Evolutionary conservation across 2,329 filamentous ascomycete species (phyloP).

Genomic region (Venturia asperata): DNA sequence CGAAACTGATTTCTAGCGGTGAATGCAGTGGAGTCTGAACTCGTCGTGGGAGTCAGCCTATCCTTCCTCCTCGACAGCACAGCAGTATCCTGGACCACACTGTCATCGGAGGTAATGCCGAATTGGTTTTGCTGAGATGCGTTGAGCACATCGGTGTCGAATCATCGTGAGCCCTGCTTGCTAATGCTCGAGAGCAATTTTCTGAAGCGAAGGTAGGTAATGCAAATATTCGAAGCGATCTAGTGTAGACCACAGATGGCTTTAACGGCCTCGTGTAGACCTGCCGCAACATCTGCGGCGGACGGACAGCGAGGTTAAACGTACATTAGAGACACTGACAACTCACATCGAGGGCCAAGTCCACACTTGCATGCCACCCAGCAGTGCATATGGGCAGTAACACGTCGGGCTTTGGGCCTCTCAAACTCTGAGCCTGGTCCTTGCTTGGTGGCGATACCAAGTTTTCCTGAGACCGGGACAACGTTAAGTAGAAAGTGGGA

Average conservation of each 20-base stretch:
- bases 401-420: conserved; percentile 3
- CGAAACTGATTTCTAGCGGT: background rate
- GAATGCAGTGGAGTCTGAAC: background rate
- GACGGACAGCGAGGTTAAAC: background rate
- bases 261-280: background rate
- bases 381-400: conserved; percentile 8
- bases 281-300: background rate
- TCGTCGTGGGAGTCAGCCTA: background rate
- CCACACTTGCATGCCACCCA: background rate
- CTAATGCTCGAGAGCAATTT: background rate
- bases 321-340: background rate
- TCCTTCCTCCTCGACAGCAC: background rate
- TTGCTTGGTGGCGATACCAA: conserved; percentile 2
- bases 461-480: background rate
- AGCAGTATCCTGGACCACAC: background rate
- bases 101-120: background rate
- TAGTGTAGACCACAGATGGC: background rate
- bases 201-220: background rate
- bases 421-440: background rate
- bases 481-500: background rate
- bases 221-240: background rate
- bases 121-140: background rate
- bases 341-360: background rate
- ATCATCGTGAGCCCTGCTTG: background rate
- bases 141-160: background rate